These are phyloP conservation scores for Larix kaempferi DNA, from an alignment of 75 land plant species.

Conservation along the genomic window DNA sequence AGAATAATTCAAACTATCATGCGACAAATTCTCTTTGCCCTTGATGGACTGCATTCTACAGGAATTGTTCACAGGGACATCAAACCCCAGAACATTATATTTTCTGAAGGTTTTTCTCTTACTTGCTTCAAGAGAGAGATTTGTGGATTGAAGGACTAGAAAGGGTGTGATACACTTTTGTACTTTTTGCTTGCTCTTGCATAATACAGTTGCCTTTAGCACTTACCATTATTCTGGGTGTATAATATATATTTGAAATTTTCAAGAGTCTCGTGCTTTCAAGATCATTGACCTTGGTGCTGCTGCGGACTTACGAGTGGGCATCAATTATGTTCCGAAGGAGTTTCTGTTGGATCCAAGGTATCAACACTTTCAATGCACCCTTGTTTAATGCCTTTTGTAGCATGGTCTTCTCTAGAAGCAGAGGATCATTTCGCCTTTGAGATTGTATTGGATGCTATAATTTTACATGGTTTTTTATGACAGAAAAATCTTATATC, in stretches of 20 bases:
- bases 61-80: constrained; percentile 98
- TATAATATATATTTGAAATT: background rate
- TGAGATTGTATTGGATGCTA: background rate
- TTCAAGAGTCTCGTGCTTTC: constrained; percentile 74
- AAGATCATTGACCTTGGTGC: constrained; percentile 99
- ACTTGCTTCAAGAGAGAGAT: background rate
- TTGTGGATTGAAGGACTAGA: background rate
- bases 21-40: constrained; percentile 77
- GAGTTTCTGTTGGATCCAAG: constrained; percentile 98
- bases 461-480: background rate
- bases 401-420: background rate
- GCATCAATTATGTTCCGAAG: constrained; percentile 94
- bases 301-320: constrained; percentile 92
- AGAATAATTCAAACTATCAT: constrained; percentile 82
- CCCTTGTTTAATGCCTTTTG: background rate
- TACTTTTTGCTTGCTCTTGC: background rate
- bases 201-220: background rate
- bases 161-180: background rate
- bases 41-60: constrained; percentile 87
- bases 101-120: constrained; percentile 71
- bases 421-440: background rate
- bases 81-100: constrained; percentile 95
- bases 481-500: background rate
- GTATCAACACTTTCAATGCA: constrained; percentile 21
- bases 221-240: background rate